Conservation (phyloP, 805 yeast species). For the Debaryomyces prosopidis region DNA sequence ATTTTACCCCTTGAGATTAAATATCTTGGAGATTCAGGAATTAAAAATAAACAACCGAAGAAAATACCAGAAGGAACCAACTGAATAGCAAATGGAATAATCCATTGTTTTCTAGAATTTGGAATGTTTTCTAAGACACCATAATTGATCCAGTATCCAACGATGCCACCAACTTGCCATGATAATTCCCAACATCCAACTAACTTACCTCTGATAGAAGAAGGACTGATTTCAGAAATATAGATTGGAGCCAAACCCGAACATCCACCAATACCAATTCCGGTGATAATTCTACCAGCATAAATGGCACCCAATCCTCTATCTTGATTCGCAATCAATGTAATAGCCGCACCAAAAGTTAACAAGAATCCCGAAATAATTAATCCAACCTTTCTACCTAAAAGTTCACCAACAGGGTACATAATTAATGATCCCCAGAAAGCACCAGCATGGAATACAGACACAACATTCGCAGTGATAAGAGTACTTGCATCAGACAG, state of each 20-base stretch:
- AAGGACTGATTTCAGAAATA: conserved; percentile 45
- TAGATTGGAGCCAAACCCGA: conserved; percentile 51
- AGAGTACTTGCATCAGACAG: conserved; percentile 20
- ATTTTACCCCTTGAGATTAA: conserved; percentile 34
- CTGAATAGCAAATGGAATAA: conserved; percentile 49
- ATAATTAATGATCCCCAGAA: conserved; percentile 47
- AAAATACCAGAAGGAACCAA: conserved; percentile 46
- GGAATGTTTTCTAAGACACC: conserved; percentile 41
- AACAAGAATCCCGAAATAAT: conserved; percentile 40
- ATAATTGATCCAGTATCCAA: conserved; percentile 52
- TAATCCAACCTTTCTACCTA: conserved; percentile 42
- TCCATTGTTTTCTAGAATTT: conserved; percentile 42
- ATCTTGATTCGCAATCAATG: conserved; percentile 29
- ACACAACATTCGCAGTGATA: conserved; percentile 43
- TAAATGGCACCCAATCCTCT: conserved; percentile 48
- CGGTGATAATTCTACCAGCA: conserved; percentile 54
- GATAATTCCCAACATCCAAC: conserved; percentile 49
- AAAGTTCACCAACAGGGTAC: conserved; percentile 42
- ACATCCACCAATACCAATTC: conserved; percentile 54
- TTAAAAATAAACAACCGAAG: conserved; percentile 35
- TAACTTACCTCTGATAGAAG: conserved; percentile 45
- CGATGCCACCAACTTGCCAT: conserved; percentile 50
- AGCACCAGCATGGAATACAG: conserved; percentile 54
- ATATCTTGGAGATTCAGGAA: conserved; percentile 51
- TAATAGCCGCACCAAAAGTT: conserved; percentile 45